Evolutionary conservation across 2,329 filamentous ascomycete genomes (phyloP), one percentile per base, ranked within the genome.

Genomic region (Alternaria tenuissima): DNA sequence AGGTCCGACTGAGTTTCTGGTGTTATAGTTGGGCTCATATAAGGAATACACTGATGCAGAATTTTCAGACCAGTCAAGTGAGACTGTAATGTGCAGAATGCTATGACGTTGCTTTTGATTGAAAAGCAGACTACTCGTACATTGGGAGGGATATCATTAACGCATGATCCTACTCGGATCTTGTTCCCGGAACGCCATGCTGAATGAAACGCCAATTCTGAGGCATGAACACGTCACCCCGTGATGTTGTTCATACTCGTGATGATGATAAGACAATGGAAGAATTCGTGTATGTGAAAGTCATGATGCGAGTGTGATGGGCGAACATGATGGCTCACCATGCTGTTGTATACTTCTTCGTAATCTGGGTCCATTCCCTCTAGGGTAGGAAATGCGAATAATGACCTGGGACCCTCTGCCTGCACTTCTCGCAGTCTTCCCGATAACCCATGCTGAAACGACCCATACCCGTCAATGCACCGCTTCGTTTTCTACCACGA

Each of bases 341-440:
- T 24, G 32, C 14, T 7, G 46, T 5, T 14, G 14, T 49, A 49
- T 18, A 30, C 32, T 12, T 22, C 12, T 41, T 24, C 39, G 12
- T 49, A 36, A 24, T 20, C 20, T 32, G 32, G 22, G 46, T 36
- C 24, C 32, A 18, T 30, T 36, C 22, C 34, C 38, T 7, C 56
- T 41, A 64, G 7, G 75, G 66, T 18, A 81, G 61, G 59, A 83
- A 83, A 64, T 84, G 82, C 57, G 81, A 81, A 73, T 83, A 83
- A 59, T 84, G 82, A 1, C 82, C 82, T 2, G 82, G 82, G n/a
- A 84, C 79, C 55, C 78, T 71, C 61, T 76, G 71, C 55, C 76
- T 73, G 64, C 82, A 84, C 68, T 83, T 84, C 47, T 83, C 80
- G 64, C 82, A 84, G 62, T 84, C 82, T 11, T 82, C 78, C 28